Base-by-base conservation (phyloP, 2,329 filamentous ascomycete genomes). In the Fusarium sp. region DNA sequence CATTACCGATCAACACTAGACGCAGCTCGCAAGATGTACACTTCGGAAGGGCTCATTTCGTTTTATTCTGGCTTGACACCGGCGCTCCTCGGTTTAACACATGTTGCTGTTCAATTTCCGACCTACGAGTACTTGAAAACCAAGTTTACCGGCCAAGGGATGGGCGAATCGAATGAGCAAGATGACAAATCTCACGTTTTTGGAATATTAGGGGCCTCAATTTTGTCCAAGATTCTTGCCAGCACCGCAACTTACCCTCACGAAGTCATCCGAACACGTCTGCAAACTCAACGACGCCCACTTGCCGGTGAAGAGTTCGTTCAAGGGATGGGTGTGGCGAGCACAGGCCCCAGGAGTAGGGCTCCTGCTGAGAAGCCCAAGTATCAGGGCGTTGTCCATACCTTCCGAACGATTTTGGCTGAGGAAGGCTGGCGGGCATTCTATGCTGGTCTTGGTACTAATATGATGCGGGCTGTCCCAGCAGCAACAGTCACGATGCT, bases 351-450 rank as follows among this genome's bases (percentile, higher is more conserved):
- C 42, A 76, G 75, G 52, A 62, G 66, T 41, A 82, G 74, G 58
- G 64, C 76, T 12, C 67, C 77, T 15, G 56, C 65, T 14, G 70
- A 76, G 35, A 75, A 77, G 15, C 83, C 85, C 60, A 89, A 87
- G 74, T 98, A 99, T 80, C 88, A 85, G 71, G 96, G 96, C 46
- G 89, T 98, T 37, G 81, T 95, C 46, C 90, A 88, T 78, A 98
- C 95, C 0, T 95, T 92, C 80, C 89, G 90, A 69, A 95, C 91
- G 5, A 98, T 99, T 67, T 83, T 98, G 40, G 85, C 85, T 37
- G 96, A 99, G 81, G 96, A 99, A 81, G 96, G 96, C 10, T 98
- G 95, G 95, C 88, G 92, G 69, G 95, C 95, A 6, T 98, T 99
- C 77, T 99, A 99, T 80, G 95, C 95, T 27, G 96, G 96, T 38